Conservation (phyloP, 345 rosid genomes). For the Lepidium sativum region DNA sequence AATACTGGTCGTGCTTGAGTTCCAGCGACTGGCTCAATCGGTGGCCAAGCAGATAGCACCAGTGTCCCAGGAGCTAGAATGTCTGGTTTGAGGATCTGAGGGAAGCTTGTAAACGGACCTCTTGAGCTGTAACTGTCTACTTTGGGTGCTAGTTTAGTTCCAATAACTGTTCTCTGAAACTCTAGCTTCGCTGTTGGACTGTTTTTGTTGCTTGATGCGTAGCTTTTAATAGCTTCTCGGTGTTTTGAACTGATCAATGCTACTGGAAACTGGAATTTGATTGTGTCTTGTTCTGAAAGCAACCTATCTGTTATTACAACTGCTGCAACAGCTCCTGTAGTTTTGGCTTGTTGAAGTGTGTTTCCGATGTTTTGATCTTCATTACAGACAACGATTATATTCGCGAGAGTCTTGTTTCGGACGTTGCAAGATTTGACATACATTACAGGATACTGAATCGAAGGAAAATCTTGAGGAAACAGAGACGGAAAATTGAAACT, state of each 20-base stretch:
- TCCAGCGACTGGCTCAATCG: not conserved
- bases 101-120: constrained; percentile 45
- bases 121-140: constrained; percentile 41
- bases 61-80: constrained; percentile 46
- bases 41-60: constrained; percentile 44
- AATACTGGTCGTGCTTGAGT: constrained; percentile 7
- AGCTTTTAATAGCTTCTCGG: constrained; percentile 6
- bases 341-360: constrained; percentile 11
- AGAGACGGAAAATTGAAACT: constrained; percentile 22
- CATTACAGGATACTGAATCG: constrained; percentile 21
- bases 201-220: not conserved
- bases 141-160: constrained; percentile 31
- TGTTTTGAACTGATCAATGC: constrained; percentile 21
- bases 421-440: constrained; percentile 13
- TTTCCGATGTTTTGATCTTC: constrained; percentile 9
- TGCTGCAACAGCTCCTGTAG: constrained; percentile 25
- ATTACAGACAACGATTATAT: constrained; percentile 30
- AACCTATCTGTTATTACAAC: constrained; percentile 26
- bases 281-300: constrained; percentile 2
- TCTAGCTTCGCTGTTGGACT: constrained; percentile 22
- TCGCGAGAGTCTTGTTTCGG: not conserved
- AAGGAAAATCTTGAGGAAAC: constrained; percentile 33
- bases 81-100: constrained; percentile 47
- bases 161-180: constrained; percentile 32
- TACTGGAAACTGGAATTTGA: constrained; percentile 17